Base-by-base conservation (phyloP, 2,329 filamentous ascomycete species). In the Beauveria rudraprayagi region DNA sequence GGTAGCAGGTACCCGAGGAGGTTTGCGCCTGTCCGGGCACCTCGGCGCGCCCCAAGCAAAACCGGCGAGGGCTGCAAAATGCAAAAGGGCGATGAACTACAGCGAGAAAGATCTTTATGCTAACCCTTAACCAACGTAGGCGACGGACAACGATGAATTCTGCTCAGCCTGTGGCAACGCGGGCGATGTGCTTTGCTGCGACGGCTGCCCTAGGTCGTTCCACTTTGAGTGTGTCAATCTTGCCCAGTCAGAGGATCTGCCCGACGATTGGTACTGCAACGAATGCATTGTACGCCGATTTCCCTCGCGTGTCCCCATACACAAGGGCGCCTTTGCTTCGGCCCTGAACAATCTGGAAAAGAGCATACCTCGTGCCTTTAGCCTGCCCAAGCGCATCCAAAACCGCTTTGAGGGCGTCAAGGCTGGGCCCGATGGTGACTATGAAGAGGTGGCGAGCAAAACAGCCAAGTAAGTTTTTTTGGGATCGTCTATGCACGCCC, bases 151-250 rank as follows among this genome's bases (percentile, higher is more conserved):
- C 73, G 91, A 94, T 72, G 93, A 97, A 73, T 88, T 89, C 70
- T 99, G 93, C 77, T 88, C 88, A 64, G 86, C 91, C 51, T 99
- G 94, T 76, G 85, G 88, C 69, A 89, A 89, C 65, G 89, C 85
- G 66, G 93, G 93, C 61, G 86, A 91, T 67, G 83, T 99, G 65
- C 82, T 97, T 66, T 97, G 92, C 76, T 99, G 94, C 74, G 94
- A 97, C 76, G 90, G 89, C 64, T 99, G 94, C 76, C 84, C 88
- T 63, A 86, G 91, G 66, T 91, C 92, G 6, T 97, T 95, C 75
- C 94, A 97, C 75, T 91, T 94, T 71, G 82, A 84, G 63, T 97
- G 94, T 72, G 85, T 94, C 66, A 89, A 95, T 73, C 92, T 93
- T 64, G 88, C 91, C 44, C 78, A 91, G 66, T 81, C 86, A 60